phyloP scores from a whole-genome alignment of 192 early-diverging fungal species.

The Phlyctochytrium arcticum region DNA sequence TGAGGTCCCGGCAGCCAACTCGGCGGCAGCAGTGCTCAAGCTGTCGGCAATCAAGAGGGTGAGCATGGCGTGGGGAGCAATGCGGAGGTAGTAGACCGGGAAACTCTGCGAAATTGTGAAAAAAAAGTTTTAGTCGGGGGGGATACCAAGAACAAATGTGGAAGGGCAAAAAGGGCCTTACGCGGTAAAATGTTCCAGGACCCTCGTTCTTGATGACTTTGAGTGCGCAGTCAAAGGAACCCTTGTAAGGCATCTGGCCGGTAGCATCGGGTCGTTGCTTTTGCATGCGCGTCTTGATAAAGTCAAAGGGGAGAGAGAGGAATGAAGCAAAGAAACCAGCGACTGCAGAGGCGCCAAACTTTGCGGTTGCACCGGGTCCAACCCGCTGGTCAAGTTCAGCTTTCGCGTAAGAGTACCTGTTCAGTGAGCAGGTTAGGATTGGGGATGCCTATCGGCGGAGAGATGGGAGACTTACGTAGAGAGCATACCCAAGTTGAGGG shows the following conservation, averaged over 20 bases:
- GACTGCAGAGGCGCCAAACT: constrained; percentile 43
- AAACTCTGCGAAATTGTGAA: constrained; percentile 34
- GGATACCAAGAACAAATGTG: background rate
- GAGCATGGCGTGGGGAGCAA: constrained; percentile 56
- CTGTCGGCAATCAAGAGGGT: constrained; percentile 39
- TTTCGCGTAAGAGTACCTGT: constrained; percentile 42
- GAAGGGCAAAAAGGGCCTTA: background rate
- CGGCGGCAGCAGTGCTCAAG: constrained; percentile 25
- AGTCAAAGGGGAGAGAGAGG: constrained; percentile 53
- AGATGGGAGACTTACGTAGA: constrained; percentile 35
- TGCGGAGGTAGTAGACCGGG: constrained; percentile 51
- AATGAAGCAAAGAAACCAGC: constrained; percentile 56
- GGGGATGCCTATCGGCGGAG: background rate
- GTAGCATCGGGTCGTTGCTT: constrained; percentile 44
- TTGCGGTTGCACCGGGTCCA: constrained; percentile 29
- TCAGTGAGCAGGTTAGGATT: no score
- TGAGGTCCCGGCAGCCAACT: background rate
- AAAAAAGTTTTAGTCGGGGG: background rate
- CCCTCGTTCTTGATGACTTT: constrained; percentile 46
- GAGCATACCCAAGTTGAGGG: constrained; percentile 52
- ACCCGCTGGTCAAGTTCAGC: constrained; percentile 30
- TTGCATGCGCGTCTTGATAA: constrained; percentile 53
- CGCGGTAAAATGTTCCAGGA: constrained; percentile 46
- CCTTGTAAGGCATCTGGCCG: constrained; percentile 42
- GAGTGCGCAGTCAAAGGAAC: constrained; percentile 45